Evolutionary conservation across 495 filamentous ascomycete genomes (phyloP).

Genomic region (Cudoniella acicularis): DNA sequence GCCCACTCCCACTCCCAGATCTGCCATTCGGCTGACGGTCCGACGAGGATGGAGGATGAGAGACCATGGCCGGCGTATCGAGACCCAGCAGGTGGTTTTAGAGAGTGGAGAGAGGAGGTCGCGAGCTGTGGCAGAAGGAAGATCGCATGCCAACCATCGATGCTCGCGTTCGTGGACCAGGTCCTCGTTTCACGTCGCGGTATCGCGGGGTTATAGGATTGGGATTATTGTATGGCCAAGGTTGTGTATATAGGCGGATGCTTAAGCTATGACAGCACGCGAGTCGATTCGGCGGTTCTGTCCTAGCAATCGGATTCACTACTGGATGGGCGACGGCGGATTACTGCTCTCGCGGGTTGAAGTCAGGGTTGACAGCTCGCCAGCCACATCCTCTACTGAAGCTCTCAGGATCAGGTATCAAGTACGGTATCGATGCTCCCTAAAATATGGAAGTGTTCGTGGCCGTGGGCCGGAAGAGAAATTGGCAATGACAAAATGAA

Average conservation of each 20-base stretch:
- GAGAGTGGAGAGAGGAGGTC: conserved; percentile 17
- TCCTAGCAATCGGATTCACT: background rate
- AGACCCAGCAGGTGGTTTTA: conserved; percentile 10
- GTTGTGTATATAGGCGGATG: conserved; percentile 24
- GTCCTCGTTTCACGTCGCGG: conserved; percentile 24
- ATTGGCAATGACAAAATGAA: conserved; percentile 26
- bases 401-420: background rate
- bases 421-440: conserved; percentile 3
- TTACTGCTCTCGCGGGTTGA: background rate
- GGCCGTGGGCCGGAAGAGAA: conserved; percentile 20
- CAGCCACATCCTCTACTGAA: conserved; percentile 14
- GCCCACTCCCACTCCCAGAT: conserved; percentile 17
- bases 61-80: conserved; percentile 23
- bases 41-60: conserved; percentile 22
- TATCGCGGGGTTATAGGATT: conserved; percentile 23
- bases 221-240: conserved; percentile 14
- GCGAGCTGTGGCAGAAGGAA: conserved; percentile 15
- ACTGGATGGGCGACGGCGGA: background rate
- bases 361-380: conserved; percentile 3
- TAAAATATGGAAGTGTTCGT: conserved; percentile 5
- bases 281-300: conserved; percentile 1
- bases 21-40: conserved; percentile 25
- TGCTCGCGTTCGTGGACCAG: conserved; percentile 16
- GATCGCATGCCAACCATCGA: conserved; percentile 23
- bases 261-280: conserved; percentile 13